Conservation (phyloP, 805 yeast genomes). For the Suhomyces vadensis region DNA sequence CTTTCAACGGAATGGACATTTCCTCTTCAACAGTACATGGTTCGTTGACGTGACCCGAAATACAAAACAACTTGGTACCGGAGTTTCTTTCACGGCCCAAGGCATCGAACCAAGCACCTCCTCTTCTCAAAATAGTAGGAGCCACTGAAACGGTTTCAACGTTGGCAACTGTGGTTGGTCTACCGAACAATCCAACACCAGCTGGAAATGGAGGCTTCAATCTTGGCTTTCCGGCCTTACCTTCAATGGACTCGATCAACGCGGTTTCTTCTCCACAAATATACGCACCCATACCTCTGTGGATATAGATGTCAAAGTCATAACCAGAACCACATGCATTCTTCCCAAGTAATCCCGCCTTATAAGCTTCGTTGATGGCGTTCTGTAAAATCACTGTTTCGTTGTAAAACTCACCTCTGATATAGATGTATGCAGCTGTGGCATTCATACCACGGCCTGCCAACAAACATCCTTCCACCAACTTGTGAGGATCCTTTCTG, state of each 20-base stretch:
- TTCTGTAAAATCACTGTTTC: conserved; percentile 73
- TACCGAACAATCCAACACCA: conserved; percentile 87
- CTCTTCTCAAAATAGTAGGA: conserved; percentile 86
- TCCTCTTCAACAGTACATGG: conserved; percentile 94
- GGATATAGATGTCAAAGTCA: conserved; percentile 79
- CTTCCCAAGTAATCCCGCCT: conserved; percentile 76
- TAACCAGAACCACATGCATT: conserved; percentile 87
- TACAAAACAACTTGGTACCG: conserved; percentile 83
- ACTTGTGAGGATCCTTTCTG: conserved; percentile 88
- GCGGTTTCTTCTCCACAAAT: conserved; percentile 94
- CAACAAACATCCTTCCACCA: conserved; percentile 86
- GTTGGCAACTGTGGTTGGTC: conserved; percentile 89
- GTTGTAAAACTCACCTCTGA: conserved; percentile 86
- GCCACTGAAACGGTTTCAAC: conserved; percentile 91
- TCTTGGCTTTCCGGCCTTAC: conserved; percentile 92
- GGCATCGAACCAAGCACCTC: conserved; percentile 82
- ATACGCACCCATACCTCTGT: conserved; percentile 93
- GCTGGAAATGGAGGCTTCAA: conserved; percentile 95
- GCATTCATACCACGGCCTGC: conserved; percentile 94
- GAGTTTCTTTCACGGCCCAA: conserved; percentile 84
- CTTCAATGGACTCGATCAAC: conserved; percentile 83
- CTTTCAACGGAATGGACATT: conserved; percentile 85
- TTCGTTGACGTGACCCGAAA: conserved; percentile 87
- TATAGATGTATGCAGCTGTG: conserved; percentile 87
- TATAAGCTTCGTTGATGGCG: conserved; percentile 87